Base-by-base conservation (phyloP, 345 rosid species). In the Aquilaria malaccensis region DNA sequence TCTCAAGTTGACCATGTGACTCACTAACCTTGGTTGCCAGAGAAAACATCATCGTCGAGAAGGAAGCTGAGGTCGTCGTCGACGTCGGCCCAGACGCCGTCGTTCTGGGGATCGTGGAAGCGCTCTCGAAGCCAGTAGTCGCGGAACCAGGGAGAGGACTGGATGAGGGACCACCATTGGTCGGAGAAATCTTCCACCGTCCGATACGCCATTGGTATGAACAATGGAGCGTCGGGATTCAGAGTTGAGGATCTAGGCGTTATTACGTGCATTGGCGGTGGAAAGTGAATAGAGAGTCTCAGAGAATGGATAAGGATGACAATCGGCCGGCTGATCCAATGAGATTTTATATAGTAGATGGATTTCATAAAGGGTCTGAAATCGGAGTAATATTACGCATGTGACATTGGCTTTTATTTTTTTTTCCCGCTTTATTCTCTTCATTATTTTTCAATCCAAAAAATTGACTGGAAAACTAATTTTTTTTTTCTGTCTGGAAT, bases 181-280 rank as follows among this genome's bases (percentile, higher is more conserved):
- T 85, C 88, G 54, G 91, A 85, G 75, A 80, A 85, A 52, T 85
- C 88, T 76, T 83, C 88, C 65, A 85, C 88, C 67, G 77, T 60
- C 43, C 79, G 84, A 65, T 80, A 85, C 15, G 82, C 80, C 43
- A 65, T 29, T 6, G 91, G 91, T 2, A 85, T 77, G 72, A 85
- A 85, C 67, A 73, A 49, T 11, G 88, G 83, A 48, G 91, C 91
- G 64, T 81, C 55, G 33, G 91, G 86, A 73, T 85, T 81, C 76
- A 85, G 31, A 9, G 69, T 59, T 9, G 87, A 46, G 9, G 72
- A 62, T 29, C 76, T n/a, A 12, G 30, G 74, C 30, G 76, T 58
- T 13, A 83, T 66, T 4, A 79, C 76, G 6, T 67, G 80, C 83
- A 80, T 81, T 49, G 70, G 52, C 45, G 30, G 31, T 9, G 30